A percentile compares a stretch with the other conserved stretches of the same genome.
phyloP scores from a whole-genome alignment of 768 basidiomycete species.

The Dentipellis fragilis region DNA sequence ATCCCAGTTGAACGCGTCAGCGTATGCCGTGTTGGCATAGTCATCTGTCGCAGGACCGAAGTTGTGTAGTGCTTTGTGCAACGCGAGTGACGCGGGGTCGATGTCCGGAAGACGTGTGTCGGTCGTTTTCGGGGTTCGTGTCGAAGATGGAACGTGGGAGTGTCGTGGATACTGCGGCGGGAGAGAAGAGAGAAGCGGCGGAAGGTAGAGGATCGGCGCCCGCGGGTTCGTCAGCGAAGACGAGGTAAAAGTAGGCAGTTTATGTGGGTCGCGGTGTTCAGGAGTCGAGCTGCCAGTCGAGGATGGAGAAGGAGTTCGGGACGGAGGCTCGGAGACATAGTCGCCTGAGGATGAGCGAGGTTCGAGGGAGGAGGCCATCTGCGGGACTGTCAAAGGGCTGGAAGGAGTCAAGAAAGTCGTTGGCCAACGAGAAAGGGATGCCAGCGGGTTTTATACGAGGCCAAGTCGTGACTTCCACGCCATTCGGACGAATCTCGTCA shows the following conservation, averaged over 20 bases:
- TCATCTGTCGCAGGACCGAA: conserved; percentile 51
- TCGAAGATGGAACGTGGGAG: conserved; percentile 16
- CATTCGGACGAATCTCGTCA: neutral
- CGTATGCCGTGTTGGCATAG: conserved; percentile 60
- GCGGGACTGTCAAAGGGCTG: neutral
- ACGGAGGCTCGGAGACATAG: neutral
- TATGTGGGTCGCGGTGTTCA: conserved; percentile 40
- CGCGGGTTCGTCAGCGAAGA: conserved; percentile 25
- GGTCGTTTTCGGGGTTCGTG: conserved; percentile 36
- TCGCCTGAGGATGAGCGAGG: neutral
- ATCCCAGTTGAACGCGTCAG: conserved; percentile 82
- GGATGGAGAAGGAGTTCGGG: neutral
- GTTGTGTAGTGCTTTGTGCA: conserved; percentile 77
- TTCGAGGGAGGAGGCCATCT: neutral
- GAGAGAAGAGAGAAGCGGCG: conserved; percentile 73
- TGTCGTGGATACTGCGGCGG: conserved; percentile 30
- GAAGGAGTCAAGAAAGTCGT: neutral
- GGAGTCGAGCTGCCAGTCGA: conserved; percentile 2
- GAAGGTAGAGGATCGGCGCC: conserved; percentile 65
- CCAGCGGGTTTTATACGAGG: neutral
- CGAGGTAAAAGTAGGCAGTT: conserved; percentile 40
- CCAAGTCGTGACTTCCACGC: neutral
- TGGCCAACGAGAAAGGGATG: neutral
- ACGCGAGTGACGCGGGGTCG: conserved; percentile 71
- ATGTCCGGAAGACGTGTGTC: conserved; percentile 76